Conservation (phyloP, 805 yeast genomes). For the Candida corydali region DNA sequence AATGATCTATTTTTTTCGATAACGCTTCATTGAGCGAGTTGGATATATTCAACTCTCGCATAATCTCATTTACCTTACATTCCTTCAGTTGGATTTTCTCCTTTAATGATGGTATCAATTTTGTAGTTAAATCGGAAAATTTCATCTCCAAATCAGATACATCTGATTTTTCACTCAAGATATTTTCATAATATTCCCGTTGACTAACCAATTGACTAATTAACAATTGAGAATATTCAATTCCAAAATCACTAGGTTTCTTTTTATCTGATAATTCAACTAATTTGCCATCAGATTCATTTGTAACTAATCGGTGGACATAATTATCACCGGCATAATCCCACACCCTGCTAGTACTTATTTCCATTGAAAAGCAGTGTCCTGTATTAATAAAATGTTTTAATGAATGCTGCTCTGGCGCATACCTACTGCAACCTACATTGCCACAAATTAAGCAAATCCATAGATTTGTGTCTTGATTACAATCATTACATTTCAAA, state of each 20-base stretch:
- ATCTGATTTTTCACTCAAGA: constrained; percentile 24
- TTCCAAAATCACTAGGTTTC: constrained; percentile 37
- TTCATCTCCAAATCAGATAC: constrained; percentile 24
- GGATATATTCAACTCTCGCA: constrained; percentile 29
- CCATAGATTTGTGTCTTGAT: constrained; percentile 66
- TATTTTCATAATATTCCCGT: constrained; percentile 70
- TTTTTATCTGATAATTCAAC: constrained; percentile 61
- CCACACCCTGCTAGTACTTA: constrained; percentile 84
- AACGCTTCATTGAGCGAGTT: constrained; percentile 36
- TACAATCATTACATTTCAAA: constrained; percentile 52
- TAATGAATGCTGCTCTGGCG: constrained; percentile 77
- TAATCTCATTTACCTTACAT: constrained; percentile 22
- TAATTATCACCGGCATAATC: constrained; percentile 89
- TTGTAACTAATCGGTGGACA: constrained; percentile 81
- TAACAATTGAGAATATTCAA: constrained; percentile 77
- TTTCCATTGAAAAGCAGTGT: constrained; percentile 91
- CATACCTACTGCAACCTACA: constrained; percentile 86
- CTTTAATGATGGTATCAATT: constrained; percentile 30
- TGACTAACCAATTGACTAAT: constrained; percentile 83
- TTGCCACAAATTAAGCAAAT: constrained; percentile 87
- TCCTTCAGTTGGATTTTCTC: constrained; percentile 27
- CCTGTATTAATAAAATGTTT: constrained; percentile 73
- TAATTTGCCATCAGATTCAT: constrained; percentile 83
- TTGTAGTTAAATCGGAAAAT: constrained; percentile 20
- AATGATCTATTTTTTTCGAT: constrained; percentile 33